Base-by-base conservation (phyloP, 2,329 filamentous ascomycete genomes). In the Grosmannia huntii region DNA sequence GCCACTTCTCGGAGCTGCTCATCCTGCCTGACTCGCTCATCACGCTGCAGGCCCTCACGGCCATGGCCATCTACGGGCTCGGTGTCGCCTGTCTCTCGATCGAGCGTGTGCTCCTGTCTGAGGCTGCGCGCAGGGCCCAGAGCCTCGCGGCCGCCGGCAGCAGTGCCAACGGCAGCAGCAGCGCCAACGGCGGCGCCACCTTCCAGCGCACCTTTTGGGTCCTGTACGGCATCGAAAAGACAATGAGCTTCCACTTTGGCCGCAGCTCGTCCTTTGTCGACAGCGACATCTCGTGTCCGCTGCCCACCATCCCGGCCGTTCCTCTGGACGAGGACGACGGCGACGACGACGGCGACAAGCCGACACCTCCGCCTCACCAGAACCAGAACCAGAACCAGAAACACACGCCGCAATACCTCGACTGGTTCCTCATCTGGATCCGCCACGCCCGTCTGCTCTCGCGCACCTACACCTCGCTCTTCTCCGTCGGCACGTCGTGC, bases 1-100 rank as follows among this genome's bases (percentile, higher is more conserved):
- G 66, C 5, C 53, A 69, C 7, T 68, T 74, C 16, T 65, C 70
- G 0, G 72, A 73, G 5, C 62, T 70, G 1, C 57, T 69, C 19
- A 63, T 61, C 10, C 58, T 69, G 0, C 66, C 68, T 0, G 67
- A 70, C 54, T 70, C 68, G 5, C 54, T 56, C 44, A 59, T 63
- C 9, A 61, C 64, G 5, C 63, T 70, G 9, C 67, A 70, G 48
- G 68, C 68, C 0, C 58, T 70, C 57, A 66, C 68, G 1, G 67
- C 68, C 9, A 68, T 70, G 65, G 62, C 65, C 10, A 46, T 69
- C 3, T 70, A 66, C 46, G 64, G 64, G 0, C 59, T 66, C 3
- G 62, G 65, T 6, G 63, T 70, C 38, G 65, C 64, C 1, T 68
- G 68, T 23, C 16, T 70, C 33, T 64, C 68, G 14, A 66, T 70